Evolutionary conservation across 108 stramenopile genomes (phyloP), one percentile per base, ranked within the genome.

Genomic region (Cyclotella cryptica): DNA sequence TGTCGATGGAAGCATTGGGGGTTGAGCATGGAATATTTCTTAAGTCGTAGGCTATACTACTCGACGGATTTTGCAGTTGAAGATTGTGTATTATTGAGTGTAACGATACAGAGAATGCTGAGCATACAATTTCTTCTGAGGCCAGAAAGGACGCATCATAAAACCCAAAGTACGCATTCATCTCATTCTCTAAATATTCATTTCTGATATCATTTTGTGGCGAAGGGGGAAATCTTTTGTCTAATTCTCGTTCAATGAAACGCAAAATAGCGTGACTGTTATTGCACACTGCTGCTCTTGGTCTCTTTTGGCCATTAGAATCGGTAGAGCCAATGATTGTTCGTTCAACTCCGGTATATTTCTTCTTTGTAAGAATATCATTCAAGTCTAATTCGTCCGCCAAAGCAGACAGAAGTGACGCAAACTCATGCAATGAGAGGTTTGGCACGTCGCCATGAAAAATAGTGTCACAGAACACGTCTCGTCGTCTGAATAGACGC

Each of bases 211-310:
- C 21, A 39, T 62, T 22, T 63, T 15, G 19, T 26, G 21, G 14
- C 17, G 49, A 8, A 44, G 52, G 14, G 53, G 29, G 53, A 52
- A 73, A 80, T 63, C 72, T 40, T 42, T 64, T 53, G 44, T 63
- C 40, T 66, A 80, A 26, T 22, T 67, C 43, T 27, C 72, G 30
- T 59, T 74, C 72, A 26, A 80, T 65, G 53, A 69, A 74, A 13
- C 65, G 49, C 45, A 80, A 73, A 64, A 74, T 74, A 9, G 72
- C 57, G 69, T 80, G 72, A 74, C 74, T 66, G 41, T 80, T 80
- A 60, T 69, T 69, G 60, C 35, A 35, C 35, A 51, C 5, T 63
- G 10, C 35, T 35, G 58, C 12, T 64, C 49, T 66, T 35, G 47
- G 45, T 46, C 66, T 61, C 49, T 80, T 80, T 28, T 49, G 79